These are phyloP conservation scores for Arthonia radiata DNA, from an alignment of 495 filamentous ascomycete genomes.

Conservation along the genomic window DNA sequence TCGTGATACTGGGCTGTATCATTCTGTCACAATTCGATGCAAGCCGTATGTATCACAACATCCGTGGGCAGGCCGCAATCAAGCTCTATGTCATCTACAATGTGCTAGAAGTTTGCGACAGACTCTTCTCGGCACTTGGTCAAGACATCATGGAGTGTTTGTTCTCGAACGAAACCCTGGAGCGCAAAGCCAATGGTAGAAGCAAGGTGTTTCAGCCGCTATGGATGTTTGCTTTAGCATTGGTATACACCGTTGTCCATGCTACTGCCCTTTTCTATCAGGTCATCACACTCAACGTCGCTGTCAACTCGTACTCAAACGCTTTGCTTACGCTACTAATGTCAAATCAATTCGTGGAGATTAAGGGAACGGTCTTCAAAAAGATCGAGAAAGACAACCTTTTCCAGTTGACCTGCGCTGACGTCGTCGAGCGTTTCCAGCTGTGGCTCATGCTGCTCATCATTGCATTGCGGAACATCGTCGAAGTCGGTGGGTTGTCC, in stretches of 20 bases:
- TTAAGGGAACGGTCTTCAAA: conserved; percentile 93
- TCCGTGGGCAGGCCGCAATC: conserved; percentile 85
- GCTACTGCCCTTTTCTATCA: conserved; percentile 81
- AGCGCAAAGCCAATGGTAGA: conserved; percentile 62
- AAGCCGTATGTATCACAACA: conserved; percentile 94
- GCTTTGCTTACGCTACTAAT: conserved; percentile 74
- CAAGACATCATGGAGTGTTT: conserved; percentile 94
- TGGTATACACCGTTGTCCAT: conserved; percentile 72
- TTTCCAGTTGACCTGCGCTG: conserved; percentile 88
- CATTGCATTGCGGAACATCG: conserved; percentile 82
- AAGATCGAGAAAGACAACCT: conserved; percentile 93
- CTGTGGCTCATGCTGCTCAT: conserved; percentile 93
- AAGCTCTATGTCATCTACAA: conserved; percentile 99
- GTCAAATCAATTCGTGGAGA: conserved; percentile 94
- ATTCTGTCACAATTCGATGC: conserved; percentile 84
- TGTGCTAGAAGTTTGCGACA: conserved; percentile 71
- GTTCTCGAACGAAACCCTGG: conserved; percentile 75
- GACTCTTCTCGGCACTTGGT: conserved; percentile 67
- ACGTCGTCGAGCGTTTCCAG: conserved; percentile 93
- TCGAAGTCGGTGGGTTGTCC: conserved; percentile 57
- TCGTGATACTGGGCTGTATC: conserved; percentile 63
- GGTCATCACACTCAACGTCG: conserved; percentile 90
- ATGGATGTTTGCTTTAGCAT: conserved; percentile 67
- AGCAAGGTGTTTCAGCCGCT: conserved; percentile 82
- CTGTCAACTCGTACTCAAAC: conserved; percentile 96